Base-by-base conservation (phyloP, 2,329 filamentous ascomycete genomes). In the Aspergillus tubingensis region DNA sequence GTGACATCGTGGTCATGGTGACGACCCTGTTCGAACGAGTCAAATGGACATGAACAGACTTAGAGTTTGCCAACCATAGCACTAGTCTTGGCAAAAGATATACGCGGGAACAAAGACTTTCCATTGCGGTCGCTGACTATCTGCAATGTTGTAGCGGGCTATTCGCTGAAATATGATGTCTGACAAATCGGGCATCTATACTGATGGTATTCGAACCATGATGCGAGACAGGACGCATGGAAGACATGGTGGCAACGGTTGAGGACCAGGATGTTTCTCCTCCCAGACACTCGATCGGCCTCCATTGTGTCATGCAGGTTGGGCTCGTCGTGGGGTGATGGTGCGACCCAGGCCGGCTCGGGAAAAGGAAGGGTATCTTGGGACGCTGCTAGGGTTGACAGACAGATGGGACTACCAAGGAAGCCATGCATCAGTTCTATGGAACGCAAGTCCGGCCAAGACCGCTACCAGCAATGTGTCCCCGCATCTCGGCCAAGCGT, bases 151-250 rank as follows among this genome's bases (percentile, higher is more conserved):
- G 32, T 36, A 36, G 32, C 32, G 32, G 32, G 32, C 32, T 54
- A 54, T n/a, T 60, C 54, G 6, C 38, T 55, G 8, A 60, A 64
- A 54, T 70, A 73, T 19, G 63, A 66, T 21, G 67, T 63, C 62
- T 72, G 70, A 60, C 72, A 74, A 10, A 71, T 66, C 32, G 72
- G 72, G 57, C 72, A 74, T 15, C 60, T 67, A 55, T 71, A 72
- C 44, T 62, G 67, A 25, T 65, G 63, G 55, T 72, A 70, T 54
- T 70, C 61, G 57, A 72, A 70, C 71, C 70, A 74, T 39, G 70
- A 69, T 11, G 64, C 66, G 17, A 74, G 62, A 65, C 72, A 74
- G 2, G 59, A 44, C 2, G 65, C 49, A 43, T 74, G 72, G 36
- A 74, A 74, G 25, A 66, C 68, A 55, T 74, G 71, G 50, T 68